phyloP scores from a whole-genome alignment of 2,329 filamentous ascomycete genomes.

The Grosmannia clavigera region DNA sequence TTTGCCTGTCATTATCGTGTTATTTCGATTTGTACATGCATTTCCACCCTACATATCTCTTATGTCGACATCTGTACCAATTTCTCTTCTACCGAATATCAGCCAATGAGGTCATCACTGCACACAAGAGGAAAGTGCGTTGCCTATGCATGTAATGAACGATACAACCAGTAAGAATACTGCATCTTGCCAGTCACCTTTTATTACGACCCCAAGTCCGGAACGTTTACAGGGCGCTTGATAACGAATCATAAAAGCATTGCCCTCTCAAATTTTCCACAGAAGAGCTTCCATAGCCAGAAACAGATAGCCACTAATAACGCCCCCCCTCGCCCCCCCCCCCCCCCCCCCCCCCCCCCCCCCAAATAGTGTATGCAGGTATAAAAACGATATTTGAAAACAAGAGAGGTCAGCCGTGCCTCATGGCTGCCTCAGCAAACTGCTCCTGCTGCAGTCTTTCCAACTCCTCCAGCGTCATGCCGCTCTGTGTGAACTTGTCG shows the following conservation, averaged over 20 bases:
- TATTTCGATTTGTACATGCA: not conserved
- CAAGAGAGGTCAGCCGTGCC: conserved; percentile 39
- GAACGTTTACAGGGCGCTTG: not conserved
- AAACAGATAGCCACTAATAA: not conserved
- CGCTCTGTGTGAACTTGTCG: conserved; percentile 92
- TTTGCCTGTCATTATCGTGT: not conserved
- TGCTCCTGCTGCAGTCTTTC: conserved; percentile 81
- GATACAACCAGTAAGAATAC: not conserved
- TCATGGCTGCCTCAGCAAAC: conserved; percentile 68
- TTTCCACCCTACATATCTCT: not conserved
- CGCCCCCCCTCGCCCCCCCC: not conserved
- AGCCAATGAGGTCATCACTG: not conserved
- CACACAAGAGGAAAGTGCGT: not conserved
- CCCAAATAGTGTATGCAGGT: not conserved
- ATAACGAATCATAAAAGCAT: not conserved
- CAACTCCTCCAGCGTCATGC: conserved; percentile 81
- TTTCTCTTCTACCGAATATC: not conserved
- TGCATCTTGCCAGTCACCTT: not conserved
- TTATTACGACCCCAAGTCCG: not conserved
- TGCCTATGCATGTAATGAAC: too few relatives aligned
- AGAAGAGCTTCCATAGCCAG: not conserved
- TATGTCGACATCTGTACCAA: not conserved
- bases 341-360: too few relatives aligned
- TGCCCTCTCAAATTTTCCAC: not conserved
- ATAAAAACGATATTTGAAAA: not conserved